Evolutionary conservation across 2,329 filamentous ascomycete genomes (phyloP), one percentile per base, ranked within the genome.

Genomic region (Tricladium varicosporioides): DNA sequence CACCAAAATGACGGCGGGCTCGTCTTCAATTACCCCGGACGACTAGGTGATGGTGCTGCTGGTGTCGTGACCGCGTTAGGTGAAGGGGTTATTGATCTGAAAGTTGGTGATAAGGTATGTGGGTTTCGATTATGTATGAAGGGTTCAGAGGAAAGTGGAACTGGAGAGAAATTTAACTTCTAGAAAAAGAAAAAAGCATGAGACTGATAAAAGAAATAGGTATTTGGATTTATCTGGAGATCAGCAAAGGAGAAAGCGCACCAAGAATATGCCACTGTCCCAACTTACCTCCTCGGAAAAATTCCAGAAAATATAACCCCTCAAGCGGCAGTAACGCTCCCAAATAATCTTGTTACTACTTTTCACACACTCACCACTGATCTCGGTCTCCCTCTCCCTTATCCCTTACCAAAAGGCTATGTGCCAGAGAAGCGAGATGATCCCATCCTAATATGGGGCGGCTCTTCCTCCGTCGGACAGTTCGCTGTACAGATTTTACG

Each of bases 1-100:
- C 84, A 87, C 69, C 78, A 82, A 57, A 80, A 81, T 46, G 82
- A 86, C 63, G 82, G 83, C 36, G 82, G 81, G 0, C 72, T 87
- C 0, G 67, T 85, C 11, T 74, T 84, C 10, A 70, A 69, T 9
- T 72, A 76, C 19, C 82, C 82, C 0, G 73, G 77, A 59, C 70
- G 80, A 5, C 72, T 81, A 9, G 82, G 83, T 33, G 77, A 78
- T 54, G 75, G 77, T 18, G 71, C 75, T 2, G 81, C 77, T 4
- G 84, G 84, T 2, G 75, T 73, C 0, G 77, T 86, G 11, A 76
- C 80, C 2, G 74, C 79, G 48, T 68, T 80, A 4, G 82, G 82
- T 0, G 65, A 75, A 0, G 66, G 66, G 1, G 74, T 72, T 5
- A 74, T 75, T 54, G 71, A 70, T 7, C 67, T 86, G n/a, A 64